Evolutionary conservation across 2,329 filamentous ascomycete species (phyloP), one percentile per base, ranked within the genome.

Genomic region (Alternaria conjuncta): DNA sequence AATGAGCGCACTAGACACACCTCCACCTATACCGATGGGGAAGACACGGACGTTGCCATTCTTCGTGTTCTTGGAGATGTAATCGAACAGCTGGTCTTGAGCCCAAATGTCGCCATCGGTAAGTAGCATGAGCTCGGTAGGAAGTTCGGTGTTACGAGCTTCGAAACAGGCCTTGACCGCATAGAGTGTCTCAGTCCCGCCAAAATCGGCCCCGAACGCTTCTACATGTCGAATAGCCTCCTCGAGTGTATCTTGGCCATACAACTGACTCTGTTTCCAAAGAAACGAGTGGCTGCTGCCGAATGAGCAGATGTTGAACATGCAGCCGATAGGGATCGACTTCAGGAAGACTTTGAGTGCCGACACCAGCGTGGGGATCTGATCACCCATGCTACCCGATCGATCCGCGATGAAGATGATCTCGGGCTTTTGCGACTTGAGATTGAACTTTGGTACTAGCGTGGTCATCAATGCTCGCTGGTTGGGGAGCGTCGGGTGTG

Each of bases 221-320:
- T 62, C 26, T 28, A 58, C 54, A 13, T 61, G 21, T 8, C 36
- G 20, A 8, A 62, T 59, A 7, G 60, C 55, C 13, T 50, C 18
- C 2, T 26, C 15, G 2, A 63, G 18, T 20, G 55, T 63, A 11
- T 36, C 8, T 9, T 55, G 28, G 13, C 32, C 56, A 44, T 63
- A 59, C 13, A 49, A 6, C 15, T 49, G 28, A 18, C 55, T 59
- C 26, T 59, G 5, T 2, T 18, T 6, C 55, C 60, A 59, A 43
- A 63, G 60, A 32, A 59, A 63, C 4, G 32, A 7, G 44, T 59
- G n/a, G 0, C 4, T n/a, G 13, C 8, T 43, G 3, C 55, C 49
- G 15, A 63, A 63, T 20, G 55, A 59, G 2, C 60, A 63, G 11
- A 63, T 63, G n/a, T 63, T 63, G 49, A 63, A 63, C 20, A 15